A percentile compares a stretch with the other conserved stretches of the same genome.
These are phyloP conservation scores for Erodium chrysanthum DNA, from an alignment of 441 rosid species.

Conservation along the genomic window DNA sequence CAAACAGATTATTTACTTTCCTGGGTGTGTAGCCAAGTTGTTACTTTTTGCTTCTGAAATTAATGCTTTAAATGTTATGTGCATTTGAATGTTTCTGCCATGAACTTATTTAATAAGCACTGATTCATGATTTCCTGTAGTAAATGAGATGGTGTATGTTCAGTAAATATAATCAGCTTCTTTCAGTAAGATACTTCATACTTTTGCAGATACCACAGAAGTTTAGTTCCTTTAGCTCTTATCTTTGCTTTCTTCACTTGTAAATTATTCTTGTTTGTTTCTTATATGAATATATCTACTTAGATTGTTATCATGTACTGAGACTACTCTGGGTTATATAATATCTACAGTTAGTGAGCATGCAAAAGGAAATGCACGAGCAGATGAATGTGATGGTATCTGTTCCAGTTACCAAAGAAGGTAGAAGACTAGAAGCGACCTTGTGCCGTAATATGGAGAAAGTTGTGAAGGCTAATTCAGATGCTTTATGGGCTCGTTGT, in stretches of 20 bases:
- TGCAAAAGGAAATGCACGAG: slow-evolving; percentile 45
- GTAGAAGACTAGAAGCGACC: slow-evolving; percentile 41
- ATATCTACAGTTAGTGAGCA: slow-evolving; percentile 26
- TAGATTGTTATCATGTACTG: not conserved
- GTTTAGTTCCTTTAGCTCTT: not conserved
- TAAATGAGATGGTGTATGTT: not conserved
- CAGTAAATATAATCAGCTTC: not conserved
- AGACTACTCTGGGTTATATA: slow-evolving; percentile 7
- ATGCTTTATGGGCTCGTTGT: slow-evolving; percentile 43
- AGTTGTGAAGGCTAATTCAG: slow-evolving; percentile 35
- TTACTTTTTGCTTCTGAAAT: not conserved
- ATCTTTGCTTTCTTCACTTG: not conserved
- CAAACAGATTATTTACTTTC: not conserved
- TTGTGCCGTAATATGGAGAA: slow-evolving; percentile 40
- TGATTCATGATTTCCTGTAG: not conserved
- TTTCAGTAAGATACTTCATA: not conserved
- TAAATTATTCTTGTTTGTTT: not conserved
- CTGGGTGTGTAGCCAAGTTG: not conserved
- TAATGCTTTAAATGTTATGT: not conserved
- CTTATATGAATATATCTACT: not conserved
- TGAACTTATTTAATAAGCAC: not conserved
- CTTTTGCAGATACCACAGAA: not conserved
- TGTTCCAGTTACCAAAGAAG: slow-evolving; percentile 38
- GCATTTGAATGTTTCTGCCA: not conserved
- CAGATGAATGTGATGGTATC: slow-evolving; percentile 32